Evolutionary conservation across 345 rosid genomes (phyloP).

Genomic region (Hypericum androsaemum): DNA sequence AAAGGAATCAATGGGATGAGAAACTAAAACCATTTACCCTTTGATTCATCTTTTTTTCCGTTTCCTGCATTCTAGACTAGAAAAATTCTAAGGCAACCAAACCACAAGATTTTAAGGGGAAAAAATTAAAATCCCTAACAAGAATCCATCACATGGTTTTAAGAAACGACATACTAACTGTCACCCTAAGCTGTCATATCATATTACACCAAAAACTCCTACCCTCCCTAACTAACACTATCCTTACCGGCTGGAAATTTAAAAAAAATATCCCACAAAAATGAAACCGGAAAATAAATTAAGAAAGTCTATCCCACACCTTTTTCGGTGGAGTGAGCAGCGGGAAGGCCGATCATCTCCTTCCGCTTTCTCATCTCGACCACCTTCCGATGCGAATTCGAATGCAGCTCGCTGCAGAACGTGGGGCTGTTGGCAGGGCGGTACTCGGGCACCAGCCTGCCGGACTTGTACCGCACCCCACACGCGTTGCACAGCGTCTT

Average conservation of each 20-base stretch:
- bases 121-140: too few relatives aligned
- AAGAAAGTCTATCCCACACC: conserved; percentile 15
- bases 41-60: too few relatives aligned
- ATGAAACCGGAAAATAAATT: neutral
- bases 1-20: too few relatives aligned
- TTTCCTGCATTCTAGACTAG: too few relatives aligned
- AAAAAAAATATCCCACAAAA: neutral
- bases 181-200: too few relatives aligned
- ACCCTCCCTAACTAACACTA: conserved; percentile 17
- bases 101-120: too few relatives aligned
- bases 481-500: conserved; percentile 85
- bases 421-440: conserved; percentile 76
- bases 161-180: too few relatives aligned
- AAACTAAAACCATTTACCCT: too few relatives aligned
- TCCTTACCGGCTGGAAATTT: conserved; percentile 18
- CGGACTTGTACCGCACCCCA: conserved; percentile 81
- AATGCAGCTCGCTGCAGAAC: conserved; percentile 48
- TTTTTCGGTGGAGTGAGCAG: conserved; percentile 37
- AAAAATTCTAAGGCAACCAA: too few relatives aligned
- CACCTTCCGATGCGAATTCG: conserved; percentile 76
- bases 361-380: conserved; percentile 67
- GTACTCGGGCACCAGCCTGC: conserved; percentile 74
- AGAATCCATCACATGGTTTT: too few relatives aligned
- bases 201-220: too few relatives aligned
- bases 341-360: conserved; percentile 21